Conservation (phyloP, 2,329 filamentous ascomycete species). For the Trichoderma lentiforme region DNA sequence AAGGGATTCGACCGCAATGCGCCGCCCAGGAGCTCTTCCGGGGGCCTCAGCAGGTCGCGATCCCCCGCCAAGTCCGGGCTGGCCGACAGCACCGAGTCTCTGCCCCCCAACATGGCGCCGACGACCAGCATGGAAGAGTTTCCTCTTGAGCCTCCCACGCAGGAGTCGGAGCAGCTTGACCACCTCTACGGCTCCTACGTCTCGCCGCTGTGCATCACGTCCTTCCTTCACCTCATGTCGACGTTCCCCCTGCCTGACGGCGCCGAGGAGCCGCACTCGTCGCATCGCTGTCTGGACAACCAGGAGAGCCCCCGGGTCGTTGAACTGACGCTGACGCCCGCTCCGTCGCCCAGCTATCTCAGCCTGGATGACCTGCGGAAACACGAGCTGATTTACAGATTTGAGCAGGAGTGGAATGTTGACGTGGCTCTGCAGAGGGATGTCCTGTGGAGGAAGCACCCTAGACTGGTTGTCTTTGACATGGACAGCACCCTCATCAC, state of each 20-base stretch:
- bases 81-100: constrained; percentile 34
- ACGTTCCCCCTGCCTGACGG: constrained; percentile 55
- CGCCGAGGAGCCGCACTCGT: constrained; percentile 53
- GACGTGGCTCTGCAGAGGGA: constrained; percentile 77
- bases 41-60: constrained; percentile 21
- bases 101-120: constrained; percentile 56
- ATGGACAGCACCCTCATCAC: constrained; percentile 98
- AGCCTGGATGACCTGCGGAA: constrained; percentile 68
- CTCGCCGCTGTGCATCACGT: constrained; percentile 62
- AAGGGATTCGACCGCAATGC: constrained; percentile 42
- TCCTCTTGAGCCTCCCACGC: constrained; percentile 56
- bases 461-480: constrained; percentile 89
- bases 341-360: constrained; percentile 60
- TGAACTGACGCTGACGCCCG: constrained; percentile 61
- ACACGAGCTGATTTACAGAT: constrained; percentile 77
- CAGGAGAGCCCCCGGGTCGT: constrained; percentile 60
- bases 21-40: constrained; percentile 30
- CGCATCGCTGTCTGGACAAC: constrained; percentile 63
- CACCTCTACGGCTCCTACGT: constrained; percentile 65
- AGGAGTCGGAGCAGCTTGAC: constrained; percentile 56
- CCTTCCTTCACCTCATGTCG: constrained; percentile 64
- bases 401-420: constrained; percentile 86
- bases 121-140: constrained; percentile 57
- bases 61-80: constrained; percentile 29
- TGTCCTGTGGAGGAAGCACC: constrained; percentile 71